Evolutionary conservation across 371 early-diverging fungal species (phyloP), one percentile per base, ranked within the genome.

Genomic region (Phascolomyces articulosus): DNA sequence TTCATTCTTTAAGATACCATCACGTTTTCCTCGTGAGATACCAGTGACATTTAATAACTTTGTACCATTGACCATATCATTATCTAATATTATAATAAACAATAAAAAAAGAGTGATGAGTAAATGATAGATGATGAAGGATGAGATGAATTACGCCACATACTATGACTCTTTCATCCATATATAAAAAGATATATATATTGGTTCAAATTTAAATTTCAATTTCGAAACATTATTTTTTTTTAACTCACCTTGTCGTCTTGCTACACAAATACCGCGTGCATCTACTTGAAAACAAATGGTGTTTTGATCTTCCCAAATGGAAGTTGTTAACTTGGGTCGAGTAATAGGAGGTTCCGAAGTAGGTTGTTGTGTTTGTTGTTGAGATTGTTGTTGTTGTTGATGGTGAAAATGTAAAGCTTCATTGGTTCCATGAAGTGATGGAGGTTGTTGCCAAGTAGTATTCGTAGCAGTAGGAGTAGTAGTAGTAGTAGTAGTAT

Each of bases 21-120:
- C 94, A 16, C 94, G 85, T 72, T 92, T 93, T 56, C 94, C 94
- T 21, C 94, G 87, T 58, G 94, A 90, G 92, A 94, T 93, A 53
- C 92, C 91, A 24, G 87, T 90, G 18, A 94, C 92, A 63, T 94
- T 94, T 15, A 93, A 76, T 21, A 94, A 76, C 68, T 94, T 94
- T 24, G 94, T 94, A 13, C 94, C 93, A 68, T 94, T 93, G 40
- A 93, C 85, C 90, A 91, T 91, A 67, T 92, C 85, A 67, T 92
- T 91, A 66, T 94, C 93, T 78, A 58, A 21, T 34, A 26, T 8
- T 23, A 51, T 24, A 51, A 4, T 13, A 4, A 16, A 4, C 8
- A 7, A 44, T n/a, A 44, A 4, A 44, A n/a, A 44, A n/a, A 44
- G 44, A 18, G n/a, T n/a, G n/a, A 44, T 18, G 8, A 18, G 7